Percentiles rank a stretch among this genome's conserved stretches.
Evolutionary conservation across 2,329 filamentous ascomycete genomes (phyloP).

Genomic region (Cryphonectria radicalis): DNA sequence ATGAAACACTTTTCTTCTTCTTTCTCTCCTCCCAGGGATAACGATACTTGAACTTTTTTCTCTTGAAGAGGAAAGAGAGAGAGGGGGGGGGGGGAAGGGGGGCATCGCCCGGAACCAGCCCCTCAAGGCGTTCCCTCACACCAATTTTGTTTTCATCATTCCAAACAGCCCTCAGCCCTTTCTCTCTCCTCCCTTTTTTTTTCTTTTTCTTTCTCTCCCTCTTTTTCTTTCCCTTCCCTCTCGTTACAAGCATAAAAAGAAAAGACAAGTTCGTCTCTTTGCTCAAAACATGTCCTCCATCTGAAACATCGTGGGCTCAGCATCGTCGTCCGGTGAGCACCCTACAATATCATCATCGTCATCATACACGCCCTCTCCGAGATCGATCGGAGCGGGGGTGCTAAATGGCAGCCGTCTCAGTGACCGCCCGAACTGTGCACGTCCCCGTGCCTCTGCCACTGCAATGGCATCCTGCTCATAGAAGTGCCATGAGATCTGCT

Average conservation of each 20-base stretch:
- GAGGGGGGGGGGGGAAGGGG: not conserved
- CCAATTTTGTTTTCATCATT: not conserved
- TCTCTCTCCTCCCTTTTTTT: not conserved
- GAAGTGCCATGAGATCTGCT: not conserved
- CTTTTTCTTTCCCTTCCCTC: no score
- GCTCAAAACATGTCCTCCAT: slow-evolving; percentile 13
- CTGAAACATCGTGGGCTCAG: slow-evolving; percentile 17
- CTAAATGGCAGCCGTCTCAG: not conserved
- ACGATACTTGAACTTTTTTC: slow-evolving; percentile 20
- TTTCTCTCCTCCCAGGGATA: not conserved
- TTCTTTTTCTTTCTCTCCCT: not conserved
- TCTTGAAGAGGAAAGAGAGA: not conserved
- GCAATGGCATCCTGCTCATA: slow-evolving; percentile 6
- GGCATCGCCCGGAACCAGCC: slow-evolving; percentile 3
- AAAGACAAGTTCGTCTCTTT: no score
- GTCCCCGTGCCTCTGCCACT: not conserved
- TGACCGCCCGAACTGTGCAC: not conserved
- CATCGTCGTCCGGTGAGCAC: slow-evolving; percentile 10
- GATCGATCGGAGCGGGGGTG: not conserved
- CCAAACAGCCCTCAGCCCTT: not conserved
- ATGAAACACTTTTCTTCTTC: not conserved
- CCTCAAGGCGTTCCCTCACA: not conserved
- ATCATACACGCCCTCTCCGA: not conserved
- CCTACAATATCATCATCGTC: not conserved
- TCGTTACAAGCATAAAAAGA: not conserved